phyloP scores from a whole-genome alignment of 78 protist genomes.

The Emiliania huxleyi region DNA sequence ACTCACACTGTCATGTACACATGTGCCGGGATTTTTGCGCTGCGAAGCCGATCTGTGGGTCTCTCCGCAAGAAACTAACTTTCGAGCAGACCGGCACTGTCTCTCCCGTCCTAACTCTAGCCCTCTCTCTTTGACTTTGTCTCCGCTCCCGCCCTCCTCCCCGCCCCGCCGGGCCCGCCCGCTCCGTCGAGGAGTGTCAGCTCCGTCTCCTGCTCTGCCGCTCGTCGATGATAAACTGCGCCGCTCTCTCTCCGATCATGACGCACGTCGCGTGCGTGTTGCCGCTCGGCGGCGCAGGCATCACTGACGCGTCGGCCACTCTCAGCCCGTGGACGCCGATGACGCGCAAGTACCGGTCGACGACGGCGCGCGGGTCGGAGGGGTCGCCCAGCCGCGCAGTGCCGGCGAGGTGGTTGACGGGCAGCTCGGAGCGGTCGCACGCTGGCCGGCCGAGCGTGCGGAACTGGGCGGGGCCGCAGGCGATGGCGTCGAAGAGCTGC shows the following conservation, averaged over 20 bases:
- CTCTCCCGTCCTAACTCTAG: too few species aligned
- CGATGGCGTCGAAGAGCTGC: background rate
- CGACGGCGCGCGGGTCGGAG: conserved; percentile 43
- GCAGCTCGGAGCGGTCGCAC: conserved; percentile 15
- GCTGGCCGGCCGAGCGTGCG: background rate
- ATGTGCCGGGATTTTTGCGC: too few species aligned
- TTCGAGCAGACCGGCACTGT: too few species aligned
- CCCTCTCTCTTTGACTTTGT: too few species aligned
- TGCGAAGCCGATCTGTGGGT: too few species aligned
- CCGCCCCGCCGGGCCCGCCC: too few species aligned
- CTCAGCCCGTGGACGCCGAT: conserved; percentile 52
- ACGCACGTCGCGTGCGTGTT: conserved; percentile 73
- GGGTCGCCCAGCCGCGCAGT: conserved; percentile 63
- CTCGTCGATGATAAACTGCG: conserved; percentile 28
- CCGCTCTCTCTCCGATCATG: conserved; percentile 70
- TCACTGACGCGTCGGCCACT: conserved; percentile 67
- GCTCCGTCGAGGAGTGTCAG: too few species aligned
- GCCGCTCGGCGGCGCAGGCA: conserved; percentile 67
- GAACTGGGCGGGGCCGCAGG: background rate
- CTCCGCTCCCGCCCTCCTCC: too few species aligned
- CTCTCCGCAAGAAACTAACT: too few species aligned
- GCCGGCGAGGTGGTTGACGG: conserved; percentile 66
- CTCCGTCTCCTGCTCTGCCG: too few species aligned
- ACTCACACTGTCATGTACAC: too few species aligned
- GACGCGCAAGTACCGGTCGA: conserved; percentile 40